Conservation (phyloP, 805 yeast species). For the Sugiyamaella lignohabitans region DNA sequence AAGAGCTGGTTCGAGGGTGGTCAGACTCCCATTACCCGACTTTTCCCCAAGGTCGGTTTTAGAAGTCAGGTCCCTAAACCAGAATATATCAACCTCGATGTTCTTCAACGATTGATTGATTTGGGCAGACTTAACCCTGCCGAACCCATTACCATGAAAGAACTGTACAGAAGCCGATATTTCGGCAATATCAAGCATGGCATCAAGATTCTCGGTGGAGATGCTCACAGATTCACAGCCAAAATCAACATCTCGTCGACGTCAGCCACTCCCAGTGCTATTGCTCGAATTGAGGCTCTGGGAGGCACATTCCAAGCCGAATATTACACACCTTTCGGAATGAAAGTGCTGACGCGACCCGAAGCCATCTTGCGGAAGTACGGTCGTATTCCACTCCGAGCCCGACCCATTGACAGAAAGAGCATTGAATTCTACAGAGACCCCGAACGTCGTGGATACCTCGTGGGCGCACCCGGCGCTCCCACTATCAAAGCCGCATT, state of each 20-base stretch:
- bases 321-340: conserved; percentile 60
- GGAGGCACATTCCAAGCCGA: conserved; percentile 73
- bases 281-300: conserved; percentile 58
- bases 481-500: conserved; percentile 19
- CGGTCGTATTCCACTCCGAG: conserved; percentile 76
- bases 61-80: conserved; percentile 33
- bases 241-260: conserved; percentile 77
- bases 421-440: conserved; percentile 73
- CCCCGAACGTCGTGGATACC: conserved; percentile 68
- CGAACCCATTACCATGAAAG: conserved; percentile 57
- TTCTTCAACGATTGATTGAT: conserved; percentile 65
- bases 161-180: conserved; percentile 68
- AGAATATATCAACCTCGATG: conserved; percentile 54
- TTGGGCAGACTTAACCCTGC: conserved; percentile 53
- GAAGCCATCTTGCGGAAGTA: conserved; percentile 57
- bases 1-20: conserved; percentile 98
- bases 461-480: conserved; percentile 20
- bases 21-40: conserved; percentile 83
- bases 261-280: conserved; percentile 69
- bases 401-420: conserved; percentile 79
- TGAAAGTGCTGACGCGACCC: conserved; percentile 73
- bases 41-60: conserved; percentile 82
- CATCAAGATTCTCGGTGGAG: conserved; percentile 71
- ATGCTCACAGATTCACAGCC: conserved; percentile 38
- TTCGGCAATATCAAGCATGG: conserved; percentile 73